Percentiles rank a stretch among this genome's conserved stretches.
These are phyloP conservation scores for Lichtheimia ornata DNA, from an alignment of 371 early-diverging fungal species.

Conservation along the genomic window DNA sequence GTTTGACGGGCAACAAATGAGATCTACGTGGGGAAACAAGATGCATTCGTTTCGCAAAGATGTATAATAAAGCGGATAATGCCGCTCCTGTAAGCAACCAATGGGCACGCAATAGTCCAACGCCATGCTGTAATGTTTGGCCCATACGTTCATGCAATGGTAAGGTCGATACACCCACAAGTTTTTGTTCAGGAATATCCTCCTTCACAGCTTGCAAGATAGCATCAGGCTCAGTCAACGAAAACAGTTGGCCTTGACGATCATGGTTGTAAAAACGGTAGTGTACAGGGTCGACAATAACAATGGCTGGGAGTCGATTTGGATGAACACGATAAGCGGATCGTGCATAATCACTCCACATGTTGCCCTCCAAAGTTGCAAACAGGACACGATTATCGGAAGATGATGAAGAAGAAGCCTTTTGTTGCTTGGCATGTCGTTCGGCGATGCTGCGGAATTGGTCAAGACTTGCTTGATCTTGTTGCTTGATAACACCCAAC, in stretches of 20 bases:
- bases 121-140: conserved; percentile 14
- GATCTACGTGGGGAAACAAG: conserved; percentile 7
- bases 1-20: conserved; percentile 8
- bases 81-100: conserved; percentile 27
- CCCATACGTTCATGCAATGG: conserved; percentile 18
- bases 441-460: conserved; percentile 25
- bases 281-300: conserved; percentile 24
- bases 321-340: conserved; percentile 18
- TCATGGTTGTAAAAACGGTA: conserved; percentile 17
- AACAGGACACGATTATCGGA: conserved; percentile 20
- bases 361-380: conserved; percentile 20
- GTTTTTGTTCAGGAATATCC: conserved; percentile 8
- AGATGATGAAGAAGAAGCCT: conserved; percentile 3
- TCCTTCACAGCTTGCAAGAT: conserved; percentile 12
- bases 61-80: conserved; percentile 19
- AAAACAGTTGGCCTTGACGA: conserved; percentile 10
- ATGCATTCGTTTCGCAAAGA: conserved; percentile 17
- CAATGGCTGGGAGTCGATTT: conserved; percentile 18
- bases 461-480: conserved; percentile 14
- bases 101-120: conserved; percentile 19
- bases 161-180: conserved; percentile 22
- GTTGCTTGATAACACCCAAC: conserved; percentile 22
- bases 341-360: conserved; percentile 24
- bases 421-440: conserved; percentile 11
- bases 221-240: conserved; percentile 12